Base-by-base conservation (phyloP, 164 flowering plant genomes). In the Vitis riparia region DNA sequence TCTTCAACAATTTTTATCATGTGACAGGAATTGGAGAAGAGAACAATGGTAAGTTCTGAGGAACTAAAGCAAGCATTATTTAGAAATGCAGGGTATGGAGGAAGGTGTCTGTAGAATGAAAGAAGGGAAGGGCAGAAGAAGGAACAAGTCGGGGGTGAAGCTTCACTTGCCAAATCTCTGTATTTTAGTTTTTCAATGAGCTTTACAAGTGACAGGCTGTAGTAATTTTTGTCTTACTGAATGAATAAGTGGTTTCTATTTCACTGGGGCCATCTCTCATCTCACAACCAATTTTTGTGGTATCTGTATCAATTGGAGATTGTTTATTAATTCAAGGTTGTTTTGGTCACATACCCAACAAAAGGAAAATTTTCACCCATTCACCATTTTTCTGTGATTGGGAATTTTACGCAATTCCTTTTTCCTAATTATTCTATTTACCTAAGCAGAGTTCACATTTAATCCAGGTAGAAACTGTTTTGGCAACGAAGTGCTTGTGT, bases 71-170 rank as follows among this genome's bases (percentile, higher is more conserved):
- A 90, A 73, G 86, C 90, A 67, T 72, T 94, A 15, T 84, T 90
- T 66, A 86, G 85, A 72, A 94, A 84, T 78, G 94, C 98, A 51
- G 97, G 98, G 37, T 90, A 90, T 81, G 98, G 93, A 74, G 98
- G 96, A 71, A 87, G 83, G 77, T 91, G 90, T 72, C 68, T 84
- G 74, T 86, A 82, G 80, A 53, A 10, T 53, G 29, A 48, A 49
- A 47, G 59, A 73, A 56, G 32, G 29, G 27, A 23, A 23, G 27
- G 27, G 27, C 27, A 23, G 27, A 23, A 55, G 44, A 59, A 56
- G 19, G 47, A 30, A 16, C 8, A 60, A 59, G 6, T 48, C 19
- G 23, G 7, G 12, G 55, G 19, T 49, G 63, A 32, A 37, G 56
- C 30, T 48, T 23, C n/a, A 6, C 3, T 48, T n/a, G 19, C 30